These are phyloP conservation scores for Sporothrix curviconia DNA, from an alignment of 2,329 filamentous ascomycete species.

Conservation along the genomic window DNA sequence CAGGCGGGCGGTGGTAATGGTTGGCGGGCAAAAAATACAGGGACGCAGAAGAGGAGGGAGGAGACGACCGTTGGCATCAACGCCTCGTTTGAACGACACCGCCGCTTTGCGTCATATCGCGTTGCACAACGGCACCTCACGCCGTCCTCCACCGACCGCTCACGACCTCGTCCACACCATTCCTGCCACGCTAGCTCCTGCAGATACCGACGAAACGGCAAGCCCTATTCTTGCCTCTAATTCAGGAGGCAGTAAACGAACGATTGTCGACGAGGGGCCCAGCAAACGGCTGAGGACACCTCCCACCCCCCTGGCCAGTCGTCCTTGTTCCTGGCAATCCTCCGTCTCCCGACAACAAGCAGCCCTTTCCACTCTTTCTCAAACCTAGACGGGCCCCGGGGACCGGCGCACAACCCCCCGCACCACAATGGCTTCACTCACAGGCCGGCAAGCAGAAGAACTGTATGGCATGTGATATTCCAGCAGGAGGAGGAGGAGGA, in stretches of 20 bases:
- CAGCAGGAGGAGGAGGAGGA: background rate
- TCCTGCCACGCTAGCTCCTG: background rate
- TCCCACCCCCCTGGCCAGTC: background rate
- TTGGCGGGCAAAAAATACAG: constrained; percentile 7
- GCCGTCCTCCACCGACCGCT: background rate
- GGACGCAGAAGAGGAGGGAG: too few species aligned
- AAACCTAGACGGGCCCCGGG: constrained; percentile 8
- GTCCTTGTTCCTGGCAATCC: background rate
- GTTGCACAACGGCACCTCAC: background rate
- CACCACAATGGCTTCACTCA: constrained; percentile 14
- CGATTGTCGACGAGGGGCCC: background rate
- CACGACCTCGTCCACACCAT: background rate
- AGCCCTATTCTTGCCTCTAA: background rate
- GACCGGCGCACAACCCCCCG: constrained; percentile 11
- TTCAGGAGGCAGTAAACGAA: background rate
- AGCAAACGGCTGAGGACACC: background rate
- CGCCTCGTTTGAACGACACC: constrained; percentile 1
- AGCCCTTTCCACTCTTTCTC: background rate
- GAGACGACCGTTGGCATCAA: background rate
- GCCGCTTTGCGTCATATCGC: constrained; percentile 10
- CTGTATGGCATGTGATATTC: constrained; percentile 56
- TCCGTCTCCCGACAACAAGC: background rate
- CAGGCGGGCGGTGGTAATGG: constrained; percentile 6
- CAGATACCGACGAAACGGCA: background rate
- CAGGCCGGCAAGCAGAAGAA: constrained; percentile 72